Conservation (phyloP, 331 rosid genomes). For the Acacia pycnantha region DNA sequence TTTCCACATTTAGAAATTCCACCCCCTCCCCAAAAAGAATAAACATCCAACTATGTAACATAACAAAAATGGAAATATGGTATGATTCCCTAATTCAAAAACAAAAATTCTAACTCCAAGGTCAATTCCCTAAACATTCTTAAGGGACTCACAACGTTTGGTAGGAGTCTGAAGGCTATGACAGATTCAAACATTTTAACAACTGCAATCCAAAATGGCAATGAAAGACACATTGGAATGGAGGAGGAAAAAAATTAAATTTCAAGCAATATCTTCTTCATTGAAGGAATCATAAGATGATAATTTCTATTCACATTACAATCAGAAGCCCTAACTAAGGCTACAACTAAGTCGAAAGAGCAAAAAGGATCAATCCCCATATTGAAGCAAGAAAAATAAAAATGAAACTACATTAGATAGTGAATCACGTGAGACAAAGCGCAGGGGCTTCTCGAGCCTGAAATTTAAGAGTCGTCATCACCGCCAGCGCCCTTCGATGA, state of each 20-base stretch:
- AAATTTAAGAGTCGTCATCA: constrained; percentile 60
- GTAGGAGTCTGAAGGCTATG: neutral
- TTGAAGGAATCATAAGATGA: constrained; percentile 29
- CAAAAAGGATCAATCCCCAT: neutral
- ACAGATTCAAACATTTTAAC: neutral
- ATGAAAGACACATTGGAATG: neutral
- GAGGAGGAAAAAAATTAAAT: neutral
- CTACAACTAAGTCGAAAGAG: constrained; percentile 28
- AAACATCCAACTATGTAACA: too few relatives aligned
- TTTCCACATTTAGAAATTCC: too few relatives aligned
- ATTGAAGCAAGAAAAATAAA: neutral
- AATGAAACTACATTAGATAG: neutral
- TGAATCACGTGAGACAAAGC: neutral
- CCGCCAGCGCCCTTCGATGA: constrained; percentile 59
- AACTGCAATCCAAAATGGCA: neutral
- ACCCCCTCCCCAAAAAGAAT: too few relatives aligned
- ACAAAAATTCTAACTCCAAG: too few relatives aligned
- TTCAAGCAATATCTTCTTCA: constrained; percentile 16
- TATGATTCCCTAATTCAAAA: too few relatives aligned
- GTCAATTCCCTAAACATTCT: too few relatives aligned
- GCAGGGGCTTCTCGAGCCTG: neutral
- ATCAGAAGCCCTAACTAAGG: constrained; percentile 34
- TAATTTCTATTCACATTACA: constrained; percentile 56
- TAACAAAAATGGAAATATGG: too few relatives aligned
- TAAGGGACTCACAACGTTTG: too few relatives aligned